Base-by-base conservation (phyloP, 2,329 filamentous ascomycete genomes). In the Dryadomyces quercivorus region DNA sequence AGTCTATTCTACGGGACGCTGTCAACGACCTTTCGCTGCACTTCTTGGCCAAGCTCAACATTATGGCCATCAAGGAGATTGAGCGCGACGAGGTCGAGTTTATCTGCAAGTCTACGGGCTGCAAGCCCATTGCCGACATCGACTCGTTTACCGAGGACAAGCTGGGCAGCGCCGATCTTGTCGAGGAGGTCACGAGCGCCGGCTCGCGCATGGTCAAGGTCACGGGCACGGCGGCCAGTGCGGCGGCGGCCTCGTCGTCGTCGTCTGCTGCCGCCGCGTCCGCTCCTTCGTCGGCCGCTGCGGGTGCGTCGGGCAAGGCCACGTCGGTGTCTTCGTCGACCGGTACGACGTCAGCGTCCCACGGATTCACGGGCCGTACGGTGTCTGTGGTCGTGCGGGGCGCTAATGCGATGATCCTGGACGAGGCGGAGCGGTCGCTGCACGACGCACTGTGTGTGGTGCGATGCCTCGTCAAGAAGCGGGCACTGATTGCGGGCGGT, bases 91-190 rank as follows among this genome's bases (percentile, higher is more conserved):
- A 98, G 73, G 90, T 98, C 57, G 93, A 98, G 71, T 98, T 98
- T 72, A 88, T 98, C 70, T 97, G 92, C 87, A 98, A 97, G 75
- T 95, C 88, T 58, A 95, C 92, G 40, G 93, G 93, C 64, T 98
- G 93, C 82, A 98, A 98, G 75, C 93, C 93, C 51, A 93, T 98
- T 65, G 93, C 93, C 63, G 94, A 98, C 67, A 87, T 98, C 65
- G 93, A 98, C 71, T 95, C 91, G 13, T 98, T 98, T 74, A 93
- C 90, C 18, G 93, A 98, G 73, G 93, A 98, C 72, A 98, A 97
- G 77, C 84, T 98, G 54, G 93, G 91, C 60, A 86, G 84, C 45
- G 93, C 93, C 38, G 93, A 98, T 65, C 76, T 98, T 40, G 84
- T 98, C 21, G 93, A 98, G 72, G 93, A 98, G 72, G 82, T 89